Evolutionary conservation across 805 yeast genomes (phyloP).

Genomic region (Blastobotrys robertii): DNA sequence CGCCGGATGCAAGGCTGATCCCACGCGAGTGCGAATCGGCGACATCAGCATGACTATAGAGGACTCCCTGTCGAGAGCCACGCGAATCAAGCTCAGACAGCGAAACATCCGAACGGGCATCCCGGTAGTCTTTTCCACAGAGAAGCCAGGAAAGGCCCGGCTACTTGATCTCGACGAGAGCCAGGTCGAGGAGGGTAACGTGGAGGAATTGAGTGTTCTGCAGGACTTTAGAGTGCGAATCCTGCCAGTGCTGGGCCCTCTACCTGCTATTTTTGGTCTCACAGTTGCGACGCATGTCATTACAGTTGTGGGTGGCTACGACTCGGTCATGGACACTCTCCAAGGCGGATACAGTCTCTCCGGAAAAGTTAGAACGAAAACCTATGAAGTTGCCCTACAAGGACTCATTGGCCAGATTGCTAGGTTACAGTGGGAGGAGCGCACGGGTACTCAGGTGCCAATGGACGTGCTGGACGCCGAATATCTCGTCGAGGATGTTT

Average conservation of each 20-base stretch:
- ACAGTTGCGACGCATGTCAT: slow-evolving; percentile 78
- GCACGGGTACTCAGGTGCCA: slow-evolving; percentile 60
- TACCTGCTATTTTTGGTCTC: slow-evolving; percentile 95
- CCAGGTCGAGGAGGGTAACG: slow-evolving; percentile 70
- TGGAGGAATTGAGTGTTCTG: slow-evolving; percentile 78
- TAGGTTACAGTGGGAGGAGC: slow-evolving; percentile 49
- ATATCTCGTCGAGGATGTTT: slow-evolving; percentile 83
- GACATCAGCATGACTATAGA: slow-evolving; percentile 88
- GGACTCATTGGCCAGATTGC: slow-evolving; percentile 80
- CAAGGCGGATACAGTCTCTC: slow-evolving; percentile 67
- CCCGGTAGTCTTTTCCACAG: slow-evolving; percentile 86
- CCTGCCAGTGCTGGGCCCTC: slow-evolving; percentile 89
- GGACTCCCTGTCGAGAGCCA: slow-evolving; percentile 84
- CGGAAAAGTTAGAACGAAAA: slow-evolving; percentile 77
- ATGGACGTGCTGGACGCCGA: slow-evolving; percentile 57
- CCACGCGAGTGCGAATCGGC: slow-evolving; percentile 80
- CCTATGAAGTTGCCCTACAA: slow-evolving; percentile 76
- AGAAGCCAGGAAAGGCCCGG: slow-evolving; percentile 93
- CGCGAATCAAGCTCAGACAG: slow-evolving; percentile 72
- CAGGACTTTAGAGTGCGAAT: slow-evolving; percentile 89
- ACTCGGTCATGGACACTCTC: slow-evolving; percentile 27
- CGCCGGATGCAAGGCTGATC: slow-evolving; percentile 94
- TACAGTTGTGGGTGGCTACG: slow-evolving; percentile 70
- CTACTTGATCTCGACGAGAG: slow-evolving; percentile 77
- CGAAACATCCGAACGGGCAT: slow-evolving; percentile 68